A percentile compares a stretch with the other conserved stretches of the same genome.
These are phyloP conservation scores for Cucurbita pepo DNA, from an alignment of 306 rosid genomes.

Conservation along the genomic window DNA sequence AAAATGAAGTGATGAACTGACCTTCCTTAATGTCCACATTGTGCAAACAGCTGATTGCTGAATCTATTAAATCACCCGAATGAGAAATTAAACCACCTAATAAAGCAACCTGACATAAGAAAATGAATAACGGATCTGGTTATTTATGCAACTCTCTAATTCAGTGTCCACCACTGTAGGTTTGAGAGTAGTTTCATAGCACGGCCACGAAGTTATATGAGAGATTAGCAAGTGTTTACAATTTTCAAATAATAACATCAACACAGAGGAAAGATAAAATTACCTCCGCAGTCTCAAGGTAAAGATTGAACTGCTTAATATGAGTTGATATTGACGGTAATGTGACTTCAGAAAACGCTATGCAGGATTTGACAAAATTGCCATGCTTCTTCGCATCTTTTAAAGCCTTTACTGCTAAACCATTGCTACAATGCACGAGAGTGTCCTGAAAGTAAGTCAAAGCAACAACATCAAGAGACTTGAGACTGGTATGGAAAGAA, in stretches of 20 bases:
- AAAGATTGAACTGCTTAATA: conserved; percentile 57
- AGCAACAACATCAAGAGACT: conserved; percentile 5
- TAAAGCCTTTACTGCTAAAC: conserved; percentile 55
- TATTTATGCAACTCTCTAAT: background rate
- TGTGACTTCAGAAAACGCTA: conserved; percentile 84
- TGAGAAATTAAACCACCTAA: conserved; percentile 65
- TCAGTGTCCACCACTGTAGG: background rate
- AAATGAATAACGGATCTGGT: conserved; percentile 8
- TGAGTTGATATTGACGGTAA: conserved; percentile 60
- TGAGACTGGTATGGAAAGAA: background rate
- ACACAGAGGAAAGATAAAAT: background rate
- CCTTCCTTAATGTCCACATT: conserved; percentile 39
- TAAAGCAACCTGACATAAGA: conserved; percentile 48
- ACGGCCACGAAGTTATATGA: background rate
- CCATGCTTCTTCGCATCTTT: conserved; percentile 26
- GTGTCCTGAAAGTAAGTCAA: conserved; percentile 54
- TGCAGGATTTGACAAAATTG: conserved; percentile 60
- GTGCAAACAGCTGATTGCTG: conserved; percentile 50
- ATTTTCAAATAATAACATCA: background rate
- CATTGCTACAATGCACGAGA: conserved; percentile 73
- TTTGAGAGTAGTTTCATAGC: background rate
- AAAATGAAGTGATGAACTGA: conserved; percentile 24
- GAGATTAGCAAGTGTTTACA: background rate
- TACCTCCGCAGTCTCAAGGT: conserved; percentile 91
- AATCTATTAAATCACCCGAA: conserved; percentile 60